A percentile compares a stretch with the other conserved stretches of the same genome.
These are phyloP conservation scores for Begonia masoniana DNA, from an alignment of 306 rosid genomes.

Conservation along the genomic window DNA sequence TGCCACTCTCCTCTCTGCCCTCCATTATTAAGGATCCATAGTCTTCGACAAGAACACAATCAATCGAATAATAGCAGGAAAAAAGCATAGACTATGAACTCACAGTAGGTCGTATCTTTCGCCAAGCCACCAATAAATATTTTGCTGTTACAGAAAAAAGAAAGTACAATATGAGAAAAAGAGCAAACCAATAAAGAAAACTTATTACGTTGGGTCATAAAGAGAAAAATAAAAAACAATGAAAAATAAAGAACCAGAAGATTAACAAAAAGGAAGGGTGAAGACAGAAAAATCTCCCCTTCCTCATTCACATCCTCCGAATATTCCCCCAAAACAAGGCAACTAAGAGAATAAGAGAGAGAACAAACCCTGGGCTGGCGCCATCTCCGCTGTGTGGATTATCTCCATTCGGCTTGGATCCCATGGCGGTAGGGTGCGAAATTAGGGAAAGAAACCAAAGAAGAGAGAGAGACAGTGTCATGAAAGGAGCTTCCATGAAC, in stretches of 20 bases:
- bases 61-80: neutral
- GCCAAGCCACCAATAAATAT: constrained; percentile 96
- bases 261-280: neutral
- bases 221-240: neutral
- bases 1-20: no score
- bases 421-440: no score
- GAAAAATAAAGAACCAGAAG: neutral
- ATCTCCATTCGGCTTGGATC: no score
- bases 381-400: constrained; percentile 61
- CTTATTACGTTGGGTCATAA: no score
- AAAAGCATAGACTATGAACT: constrained; percentile 16
- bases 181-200: neutral
- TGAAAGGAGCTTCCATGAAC: no score
- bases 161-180: constrained; percentile 8
- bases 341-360: neutral
- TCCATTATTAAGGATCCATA: no score
- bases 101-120: constrained; percentile 85
- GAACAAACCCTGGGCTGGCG: constrained; percentile 79
- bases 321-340: neutral
- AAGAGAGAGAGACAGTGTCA: no score
- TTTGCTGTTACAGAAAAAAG: constrained; percentile 58
- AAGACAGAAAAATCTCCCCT: no score
- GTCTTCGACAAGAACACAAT: no score
- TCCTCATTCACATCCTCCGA: no score
- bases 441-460: no score